A percentile compares a stretch with the other conserved stretches of the same genome.
These are phyloP conservation scores for Actinomucor elegans DNA, from an alignment of 371 early-diverging fungal species.

Conservation along the genomic window DNA sequence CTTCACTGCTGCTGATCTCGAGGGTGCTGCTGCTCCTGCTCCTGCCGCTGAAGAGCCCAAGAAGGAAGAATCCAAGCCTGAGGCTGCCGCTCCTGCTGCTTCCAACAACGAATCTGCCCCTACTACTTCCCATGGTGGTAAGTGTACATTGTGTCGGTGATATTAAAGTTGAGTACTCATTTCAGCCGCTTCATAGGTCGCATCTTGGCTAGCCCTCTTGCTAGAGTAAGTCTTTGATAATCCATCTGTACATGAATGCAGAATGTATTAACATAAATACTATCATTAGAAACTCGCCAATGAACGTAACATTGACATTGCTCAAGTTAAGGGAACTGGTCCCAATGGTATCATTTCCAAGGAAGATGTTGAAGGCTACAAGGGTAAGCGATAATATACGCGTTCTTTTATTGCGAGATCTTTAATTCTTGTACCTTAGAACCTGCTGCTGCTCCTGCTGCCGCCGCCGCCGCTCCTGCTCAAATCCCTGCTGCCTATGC, in stretches of 20 bases:
- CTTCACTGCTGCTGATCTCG: constrained; percentile 54
- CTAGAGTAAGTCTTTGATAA: constrained; percentile 43
- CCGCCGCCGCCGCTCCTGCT: constrained; percentile 34
- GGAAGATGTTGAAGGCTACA: constrained; percentile 83
- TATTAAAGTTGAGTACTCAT: no score
- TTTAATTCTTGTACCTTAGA: no score
- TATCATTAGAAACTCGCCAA: constrained; percentile 74
- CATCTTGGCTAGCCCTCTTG: constrained; percentile 80
- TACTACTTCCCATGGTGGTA: constrained; percentile 25
- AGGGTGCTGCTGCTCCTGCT: constrained; percentile 38
- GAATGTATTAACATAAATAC: neutral
- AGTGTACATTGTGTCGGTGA: no score
- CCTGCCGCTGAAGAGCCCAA: constrained; percentile 30
- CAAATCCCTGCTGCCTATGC: constrained; percentile 49
- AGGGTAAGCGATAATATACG: constrained; percentile 43
- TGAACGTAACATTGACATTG: constrained; percentile 78
- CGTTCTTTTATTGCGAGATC: no score
- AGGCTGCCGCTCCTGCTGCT: neutral
- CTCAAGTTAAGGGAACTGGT: constrained; percentile 84
- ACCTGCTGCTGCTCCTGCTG: constrained; percentile 24
- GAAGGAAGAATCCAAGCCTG: constrained; percentile 16
- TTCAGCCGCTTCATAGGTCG: no score
- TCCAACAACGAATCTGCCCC: constrained; percentile 19
- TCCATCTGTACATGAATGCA: neutral
- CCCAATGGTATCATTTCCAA: constrained; percentile 91